phyloP scores from a whole-genome alignment of 768 basidiomycete species.

The Leucocoprinus birnbaumii region DNA sequence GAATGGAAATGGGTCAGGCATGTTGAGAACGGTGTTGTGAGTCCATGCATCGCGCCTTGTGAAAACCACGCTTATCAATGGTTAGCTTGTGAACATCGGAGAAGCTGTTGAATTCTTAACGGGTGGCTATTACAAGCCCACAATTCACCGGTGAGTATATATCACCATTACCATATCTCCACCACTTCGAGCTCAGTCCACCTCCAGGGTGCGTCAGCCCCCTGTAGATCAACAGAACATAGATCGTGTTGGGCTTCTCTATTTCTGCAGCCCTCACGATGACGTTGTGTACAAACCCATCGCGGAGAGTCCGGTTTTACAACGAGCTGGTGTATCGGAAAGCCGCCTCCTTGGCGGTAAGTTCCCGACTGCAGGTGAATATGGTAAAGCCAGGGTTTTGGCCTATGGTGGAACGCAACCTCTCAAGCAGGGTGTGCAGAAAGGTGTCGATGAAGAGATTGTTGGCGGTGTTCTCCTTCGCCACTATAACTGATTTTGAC shows the following conservation, averaged over 20 bases:
- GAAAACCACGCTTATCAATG: neutral
- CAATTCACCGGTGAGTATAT: constrained; percentile 38
- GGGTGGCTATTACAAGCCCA: constrained; percentile 45
- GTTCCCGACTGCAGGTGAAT: constrained; percentile 39
- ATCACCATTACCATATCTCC: no score
- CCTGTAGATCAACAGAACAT: constrained; percentile 40
- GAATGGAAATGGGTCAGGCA: constrained; percentile 45
- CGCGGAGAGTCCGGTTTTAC: constrained; percentile 38
- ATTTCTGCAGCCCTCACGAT: constrained; percentile 44
- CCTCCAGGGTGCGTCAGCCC: constrained; percentile 49
- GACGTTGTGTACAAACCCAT: constrained; percentile 38
- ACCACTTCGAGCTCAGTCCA: no score
- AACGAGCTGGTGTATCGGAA: constrained; percentile 28
- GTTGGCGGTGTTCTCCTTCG: constrained; percentile 43
- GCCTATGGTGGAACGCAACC: constrained; percentile 38
- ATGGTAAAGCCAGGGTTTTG: constrained; percentile 35
- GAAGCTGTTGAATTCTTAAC: constrained; percentile 47
- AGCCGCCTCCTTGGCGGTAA: constrained; percentile 27
- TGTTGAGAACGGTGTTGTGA: constrained; percentile 40
- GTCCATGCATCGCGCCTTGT: neutral
- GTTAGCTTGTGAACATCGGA: constrained; percentile 42
- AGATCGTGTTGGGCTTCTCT: constrained; percentile 45
- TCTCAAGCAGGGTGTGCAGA: constrained; percentile 22
- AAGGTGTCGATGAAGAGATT: constrained; percentile 42
- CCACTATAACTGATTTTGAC: constrained; percentile 38